Evolutionary conservation across 768 basidiomycete species (phyloP).

Genomic region (Dentipellis sp.): DNA sequence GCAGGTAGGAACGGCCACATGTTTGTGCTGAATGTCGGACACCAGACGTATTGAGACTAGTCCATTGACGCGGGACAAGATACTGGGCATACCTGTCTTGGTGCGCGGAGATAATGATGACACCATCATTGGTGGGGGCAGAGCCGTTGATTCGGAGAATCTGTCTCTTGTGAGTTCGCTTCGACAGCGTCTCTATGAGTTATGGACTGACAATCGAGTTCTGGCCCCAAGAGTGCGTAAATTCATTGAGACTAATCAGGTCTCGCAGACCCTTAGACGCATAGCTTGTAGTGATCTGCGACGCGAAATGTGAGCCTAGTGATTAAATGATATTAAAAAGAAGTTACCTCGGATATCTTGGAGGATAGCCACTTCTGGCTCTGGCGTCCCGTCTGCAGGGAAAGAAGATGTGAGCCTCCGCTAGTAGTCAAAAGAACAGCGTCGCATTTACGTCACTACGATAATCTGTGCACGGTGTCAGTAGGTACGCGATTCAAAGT

Average conservation of each 20-base stretch:
- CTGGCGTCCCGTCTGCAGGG: slow-evolving; percentile 55
- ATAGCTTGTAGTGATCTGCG: slow-evolving; percentile 53
- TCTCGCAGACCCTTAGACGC: slow-evolving; percentile 48
- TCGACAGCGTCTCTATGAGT: background rate
- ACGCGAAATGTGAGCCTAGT: slow-evolving; percentile 4
- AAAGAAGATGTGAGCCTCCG: background rate
- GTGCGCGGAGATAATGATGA: slow-evolving; percentile 71
- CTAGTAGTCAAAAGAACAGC: slow-evolving; percentile 4
- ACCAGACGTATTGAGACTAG: no score
- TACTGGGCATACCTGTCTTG: slow-evolving; percentile 55
- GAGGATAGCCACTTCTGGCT: slow-evolving; percentile 72
- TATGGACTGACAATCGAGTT: slow-evolving; percentile 51
- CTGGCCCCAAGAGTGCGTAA: slow-evolving; percentile 79
- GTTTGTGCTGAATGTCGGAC: slow-evolving; percentile 41
- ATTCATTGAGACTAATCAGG: slow-evolving; percentile 60
- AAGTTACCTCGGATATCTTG: slow-evolving; percentile 52
- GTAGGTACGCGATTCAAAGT: slow-evolving; percentile 11
- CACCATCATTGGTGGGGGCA: slow-evolving; percentile 45
- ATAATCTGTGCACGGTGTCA: slow-evolving; percentile 38
- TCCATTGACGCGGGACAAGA: background rate
- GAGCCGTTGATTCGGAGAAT: slow-evolving; percentile 72
- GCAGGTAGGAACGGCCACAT: slow-evolving; percentile 71
- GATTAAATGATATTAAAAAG: background rate
- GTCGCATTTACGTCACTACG: slow-evolving; percentile 52
- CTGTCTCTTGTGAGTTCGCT: slow-evolving; percentile 26